Base-by-base conservation (phyloP, 352 stramenopile genomes). In the Stramenopiles sp. region DNA sequence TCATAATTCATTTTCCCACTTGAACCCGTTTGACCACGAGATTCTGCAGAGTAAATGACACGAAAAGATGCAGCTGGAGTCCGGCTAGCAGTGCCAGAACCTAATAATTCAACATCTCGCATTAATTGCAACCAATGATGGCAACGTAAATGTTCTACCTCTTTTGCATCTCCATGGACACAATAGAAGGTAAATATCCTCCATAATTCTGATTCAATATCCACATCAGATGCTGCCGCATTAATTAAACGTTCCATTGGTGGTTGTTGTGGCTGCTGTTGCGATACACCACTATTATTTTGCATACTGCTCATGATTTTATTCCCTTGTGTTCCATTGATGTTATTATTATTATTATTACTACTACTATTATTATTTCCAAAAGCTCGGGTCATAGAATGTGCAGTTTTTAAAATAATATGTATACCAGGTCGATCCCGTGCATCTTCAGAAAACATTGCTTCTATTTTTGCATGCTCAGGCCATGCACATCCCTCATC, bases 161-260 rank as follows among this genome's bases (percentile, higher is more conserved):
- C 87, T 33, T 90, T 86, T 32, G 85, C 87, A 78, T 91, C 88
- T 31, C 88, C 88, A 33, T 89, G 88, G 13, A 91, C 85, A 43
- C 88, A 92, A 80, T 92, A 92, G 82, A 88, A 91, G 4, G 87
- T 90, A 63, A 91, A 92, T 30, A 92, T 87, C 63, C 83, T 82
- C 88, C 88, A 92, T 0, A 92, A 80, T n/a, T 89, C 83, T 80
- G 90, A 84, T 0, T 89, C 85, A n/a, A 85, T 82, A 32, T 86
- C 81, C 0, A 43, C 43, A 27, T 87, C 7, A 7, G 73, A 38
- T n/a, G n/a, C n/a, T n/a, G n/a, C n/a, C n/a, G n/a, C n/a, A n/a
- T n/a, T n/a, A n/a, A n/a, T n/a, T n/a, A n/a, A n/a, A n/a, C n/a
- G n/a, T n/a, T n/a, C n/a, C n/a, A n/a, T n/a, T n/a, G n/a, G n/a